phyloP scores from a whole-genome alignment of 352 stramenopile genomes.

The Phytophthora syringae region DNA sequence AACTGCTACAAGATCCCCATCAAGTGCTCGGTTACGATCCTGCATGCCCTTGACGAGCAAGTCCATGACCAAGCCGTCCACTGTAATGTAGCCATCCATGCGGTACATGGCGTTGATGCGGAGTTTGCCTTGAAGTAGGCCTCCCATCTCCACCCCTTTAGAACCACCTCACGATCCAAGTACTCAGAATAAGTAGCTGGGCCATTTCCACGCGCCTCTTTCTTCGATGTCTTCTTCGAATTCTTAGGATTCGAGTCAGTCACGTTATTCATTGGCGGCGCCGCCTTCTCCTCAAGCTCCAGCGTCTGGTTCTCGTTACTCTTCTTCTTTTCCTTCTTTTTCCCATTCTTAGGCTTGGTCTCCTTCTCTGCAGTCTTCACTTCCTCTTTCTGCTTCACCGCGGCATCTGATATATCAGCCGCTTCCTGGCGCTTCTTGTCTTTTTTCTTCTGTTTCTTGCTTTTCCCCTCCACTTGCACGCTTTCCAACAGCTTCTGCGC shows the following conservation, averaged over 20 bases:
- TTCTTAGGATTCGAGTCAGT: conserved; percentile 9
- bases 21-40: conserved; percentile 78
- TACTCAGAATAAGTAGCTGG: conserved; percentile 46
- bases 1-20: conserved; percentile 84
- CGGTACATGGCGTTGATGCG: conserved; percentile 79
- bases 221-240: conserved; percentile 15
- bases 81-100: conserved; percentile 78
- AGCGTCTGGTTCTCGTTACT: neutral
- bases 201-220: conserved; percentile 16
- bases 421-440: conserved; percentile 31
- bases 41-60: conserved; percentile 74
- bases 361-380: neutral
- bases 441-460: conserved; percentile 29
- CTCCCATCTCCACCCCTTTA: conserved; percentile 42
- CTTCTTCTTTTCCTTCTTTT: conserved; percentile 24
- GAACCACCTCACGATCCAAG: conserved; percentile 38
- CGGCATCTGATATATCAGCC: conserved; percentile 19
- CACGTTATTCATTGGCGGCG: neutral
- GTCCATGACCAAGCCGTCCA: conserved; percentile 78
- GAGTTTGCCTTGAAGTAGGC: conserved; percentile 66
- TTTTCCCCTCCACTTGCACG: conserved; percentile 1
- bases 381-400: conserved; percentile 12
- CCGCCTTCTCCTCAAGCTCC: conserved; percentile 20
- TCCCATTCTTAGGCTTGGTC: conserved; percentile 6
- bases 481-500: conserved; percentile 29